These are phyloP conservation scores for Coemansia sp. DNA, from an alignment of 192 early-diverging fungal species.

Conservation along the genomic window DNA sequence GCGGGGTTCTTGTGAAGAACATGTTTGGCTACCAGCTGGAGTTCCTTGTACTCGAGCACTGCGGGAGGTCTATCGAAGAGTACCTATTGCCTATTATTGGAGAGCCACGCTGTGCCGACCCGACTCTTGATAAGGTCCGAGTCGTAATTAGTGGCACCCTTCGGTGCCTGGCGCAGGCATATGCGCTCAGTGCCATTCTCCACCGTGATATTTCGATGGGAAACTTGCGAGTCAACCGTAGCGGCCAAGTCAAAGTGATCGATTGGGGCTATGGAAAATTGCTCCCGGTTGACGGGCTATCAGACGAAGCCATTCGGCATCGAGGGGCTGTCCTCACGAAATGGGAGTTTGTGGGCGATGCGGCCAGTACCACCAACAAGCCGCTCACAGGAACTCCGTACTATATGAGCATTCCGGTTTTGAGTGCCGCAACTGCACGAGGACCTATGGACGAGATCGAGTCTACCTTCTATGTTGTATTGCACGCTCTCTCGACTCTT, in stretches of 20 bases:
- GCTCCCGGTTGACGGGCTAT: background rate
- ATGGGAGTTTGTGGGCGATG: background rate
- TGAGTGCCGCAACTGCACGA: background rate
- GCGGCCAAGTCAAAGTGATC: background rate
- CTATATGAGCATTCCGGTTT: constrained; percentile 12
- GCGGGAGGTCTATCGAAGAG: background rate
- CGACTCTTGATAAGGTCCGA: background rate
- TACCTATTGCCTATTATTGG: background rate
- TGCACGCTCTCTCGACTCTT: background rate
- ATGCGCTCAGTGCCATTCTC: background rate
- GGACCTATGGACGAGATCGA: constrained; percentile 21
- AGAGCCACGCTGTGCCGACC: background rate
- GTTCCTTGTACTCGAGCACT: constrained; percentile 10
- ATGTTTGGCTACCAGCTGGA: constrained; percentile 2
- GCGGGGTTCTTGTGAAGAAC: background rate
- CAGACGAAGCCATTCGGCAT: background rate
- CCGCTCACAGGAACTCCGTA: constrained; percentile 3
- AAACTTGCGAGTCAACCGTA: constrained; percentile 2
- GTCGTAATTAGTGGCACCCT: background rate
- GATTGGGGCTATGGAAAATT: constrained; percentile 26
- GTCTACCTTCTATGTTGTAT: constrained; percentile 16
- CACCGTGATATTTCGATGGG: constrained; percentile 31
- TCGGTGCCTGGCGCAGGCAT: background rate
- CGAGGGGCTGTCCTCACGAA: background rate
- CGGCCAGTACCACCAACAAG: background rate